Percentiles rank a stretch among this genome's conserved stretches.
Evolutionary conservation across 176 grass and related monocot species (phyloP).

Genomic region (Hordeum marinum): DNA sequence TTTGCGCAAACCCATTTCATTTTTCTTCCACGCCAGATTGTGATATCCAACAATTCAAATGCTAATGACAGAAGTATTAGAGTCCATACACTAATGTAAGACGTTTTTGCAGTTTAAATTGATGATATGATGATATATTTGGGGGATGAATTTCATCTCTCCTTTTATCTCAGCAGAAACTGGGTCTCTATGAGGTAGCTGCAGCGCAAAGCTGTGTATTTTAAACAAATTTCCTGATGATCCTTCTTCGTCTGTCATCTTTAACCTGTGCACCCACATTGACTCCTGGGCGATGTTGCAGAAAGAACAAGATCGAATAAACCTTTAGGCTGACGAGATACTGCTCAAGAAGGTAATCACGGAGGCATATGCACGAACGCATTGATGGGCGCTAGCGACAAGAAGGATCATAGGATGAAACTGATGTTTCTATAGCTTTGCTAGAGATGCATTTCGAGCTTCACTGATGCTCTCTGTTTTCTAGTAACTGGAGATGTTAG

Average conservation of each 20-base stretch:
- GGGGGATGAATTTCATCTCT: not conserved
- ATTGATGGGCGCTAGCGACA: not conserved
- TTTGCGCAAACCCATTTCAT: not conserved
- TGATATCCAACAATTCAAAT: not conserved
- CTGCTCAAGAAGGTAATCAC: not conserved
- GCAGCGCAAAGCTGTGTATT: not conserved
- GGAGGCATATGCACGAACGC: not conserved
- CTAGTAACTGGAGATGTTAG: not conserved
- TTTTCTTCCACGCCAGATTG: not conserved
- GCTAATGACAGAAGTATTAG: not conserved
- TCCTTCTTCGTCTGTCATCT: not conserved
- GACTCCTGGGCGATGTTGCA: not conserved
- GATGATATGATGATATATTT: not conserved
- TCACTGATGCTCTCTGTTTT: not conserved
- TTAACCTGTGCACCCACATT: not conserved
- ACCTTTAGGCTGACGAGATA: not conserved
- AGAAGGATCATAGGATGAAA: not conserved
- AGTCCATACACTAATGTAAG: too few relatives aligned
- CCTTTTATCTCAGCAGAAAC: not conserved
- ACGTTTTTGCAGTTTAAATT: too few relatives aligned
- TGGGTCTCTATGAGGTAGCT: not conserved
- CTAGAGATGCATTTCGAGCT: not conserved
- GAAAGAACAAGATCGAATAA: not conserved
- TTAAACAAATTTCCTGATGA: not conserved
- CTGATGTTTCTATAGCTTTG: not conserved